Evolutionary conservation across 169 alveolate genomes (phyloP), one percentile per base, ranked within the genome.

Genomic region (Plasmodium gonderi): DNA sequence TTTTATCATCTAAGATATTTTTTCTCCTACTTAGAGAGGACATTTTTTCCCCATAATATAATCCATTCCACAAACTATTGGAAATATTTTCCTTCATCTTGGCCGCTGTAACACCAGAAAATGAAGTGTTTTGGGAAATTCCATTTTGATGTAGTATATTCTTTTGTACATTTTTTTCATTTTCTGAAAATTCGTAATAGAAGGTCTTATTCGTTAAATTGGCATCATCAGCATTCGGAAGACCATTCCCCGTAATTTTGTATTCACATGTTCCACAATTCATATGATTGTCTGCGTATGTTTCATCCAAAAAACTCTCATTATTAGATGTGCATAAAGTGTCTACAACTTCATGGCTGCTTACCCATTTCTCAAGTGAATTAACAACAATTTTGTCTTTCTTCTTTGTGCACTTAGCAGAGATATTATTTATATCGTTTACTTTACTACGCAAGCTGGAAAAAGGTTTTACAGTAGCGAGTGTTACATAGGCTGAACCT

Each of bases 181-280:
- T 51, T n/a, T 87, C 87, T 20, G 83, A 26, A n/a, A 87, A 54
- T 8, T 87, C 93, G 33, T 87, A 75, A 75, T 87, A 87, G 45
- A 87, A 87, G 9, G 79, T 74, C 31, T 87, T 60, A 75, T 75
- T 44, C 12, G 67, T 87, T 60, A 87, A 36, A 75, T 36, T 76
- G 38, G 26, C 60, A 38, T 11, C 23, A 68, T 82, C 91, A n/a
- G 26, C 76, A 31, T 60, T 54, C 26, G 9, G 14, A 14, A 36
- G 17, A 12, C 44, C 90, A 3, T 36, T 54, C 2, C 1, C 29
- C 44, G 17, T 79, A 36, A 9, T 31, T 31, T 69, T 69, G 12
- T 69, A 12, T 17, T 38, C 79, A 3, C 11, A 80, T 12, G 31
- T 20, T 9, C 11, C 6, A 44, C 8, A 23, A 60, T 42, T 72